Base-by-base conservation (phyloP, 169 alveolate genomes). In the Cryptosporidium tyzzeri region DNA sequence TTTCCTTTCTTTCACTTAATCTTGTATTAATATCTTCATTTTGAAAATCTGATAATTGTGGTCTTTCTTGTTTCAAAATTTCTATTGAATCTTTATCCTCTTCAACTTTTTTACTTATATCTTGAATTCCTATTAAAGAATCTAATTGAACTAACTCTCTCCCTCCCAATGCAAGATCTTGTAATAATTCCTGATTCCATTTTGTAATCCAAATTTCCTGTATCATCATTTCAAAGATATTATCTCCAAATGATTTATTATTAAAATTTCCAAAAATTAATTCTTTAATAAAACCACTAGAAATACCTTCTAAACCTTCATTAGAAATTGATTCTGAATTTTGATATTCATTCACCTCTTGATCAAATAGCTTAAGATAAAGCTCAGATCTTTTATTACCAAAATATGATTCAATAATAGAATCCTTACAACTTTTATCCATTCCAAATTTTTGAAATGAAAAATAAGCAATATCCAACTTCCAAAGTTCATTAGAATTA, bases 391-490 rank as follows among this genome's bases (percentile, higher is more conserved):
- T 61, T 14, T 45, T 44, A 39, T 80, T 37, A 21, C 41, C 21
- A 80, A 80, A 80, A 29, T 80, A 80, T 8, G 53, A 59, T 48
- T 80, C 75, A 16, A 80, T 31, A 14, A 80, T 61, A 7, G 48
- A 5, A 2, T 59, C 89, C 35, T 48, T 59, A 12, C 55, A 37
- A 21, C 10, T 6, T n/a, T 45, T 80, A 23, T 80, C 68, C 58
- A 26, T 45, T 3, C 58, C 65, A 31, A 65, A 62, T 39, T 39
- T 62, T 65, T 62, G 89, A 53, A 80, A 80, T 10, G 73, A 62
- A 62, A 80, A 37, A 37, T 61, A 80, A 1, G 89, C 89, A 39
- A 80, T 48, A 50, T 80, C 89, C 45, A 80, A 29, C 62, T 80
- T 80, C 75, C 89, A 62, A 35, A 80, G 59, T 33, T 80, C 80